These are phyloP conservation scores for Paraphaeosphaeria sporulosa DNA, from an alignment of 2,329 filamentous ascomycete genomes.

Conservation along the genomic window DNA sequence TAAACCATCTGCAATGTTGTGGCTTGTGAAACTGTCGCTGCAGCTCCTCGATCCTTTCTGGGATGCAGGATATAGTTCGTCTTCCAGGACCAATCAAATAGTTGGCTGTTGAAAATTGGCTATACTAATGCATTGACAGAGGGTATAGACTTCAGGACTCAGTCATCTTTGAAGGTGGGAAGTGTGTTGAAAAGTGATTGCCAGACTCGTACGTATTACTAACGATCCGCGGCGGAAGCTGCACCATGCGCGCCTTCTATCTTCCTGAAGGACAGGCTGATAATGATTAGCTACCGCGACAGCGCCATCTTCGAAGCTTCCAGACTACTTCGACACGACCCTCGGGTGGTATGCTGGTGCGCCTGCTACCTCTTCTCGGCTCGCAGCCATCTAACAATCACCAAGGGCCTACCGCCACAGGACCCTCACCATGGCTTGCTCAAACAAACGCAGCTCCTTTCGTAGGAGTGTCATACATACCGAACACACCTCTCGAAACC, in stretches of 20 bases:
- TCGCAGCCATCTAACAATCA: constrained; percentile 13
- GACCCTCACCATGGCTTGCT: constrained; percentile 72
- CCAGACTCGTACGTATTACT: constrained; percentile 31
- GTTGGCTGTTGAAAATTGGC: background rate
- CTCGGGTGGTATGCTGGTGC: constrained; percentile 40
- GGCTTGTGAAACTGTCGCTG: constrained; percentile 13
- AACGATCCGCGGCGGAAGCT: background rate
- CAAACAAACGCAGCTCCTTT: constrained; percentile 74
- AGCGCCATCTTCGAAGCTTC: constrained; percentile 29
- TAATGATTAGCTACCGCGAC: constrained; percentile 30
- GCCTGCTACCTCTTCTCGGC: background rate
- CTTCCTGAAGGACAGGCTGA: background rate
- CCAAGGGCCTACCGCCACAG: constrained; percentile 72
- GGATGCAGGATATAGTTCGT: constrained; percentile 9
- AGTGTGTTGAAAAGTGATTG: too few species aligned
- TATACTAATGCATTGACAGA: background rate
- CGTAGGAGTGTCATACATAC: constrained; percentile 66
- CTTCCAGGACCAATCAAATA: background rate
- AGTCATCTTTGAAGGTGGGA: constrained; percentile 26
- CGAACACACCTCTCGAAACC: constrained; percentile 75
- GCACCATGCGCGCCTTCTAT: background rate
- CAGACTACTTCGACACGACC: constrained; percentile 45
- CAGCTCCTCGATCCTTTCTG: constrained; percentile 13
- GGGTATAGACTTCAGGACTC: constrained; percentile 11
- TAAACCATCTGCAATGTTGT: constrained; percentile 10